Base-by-base conservation (phyloP, 176 grass and related monocot species). In the Melocanna baccifera region DNA sequence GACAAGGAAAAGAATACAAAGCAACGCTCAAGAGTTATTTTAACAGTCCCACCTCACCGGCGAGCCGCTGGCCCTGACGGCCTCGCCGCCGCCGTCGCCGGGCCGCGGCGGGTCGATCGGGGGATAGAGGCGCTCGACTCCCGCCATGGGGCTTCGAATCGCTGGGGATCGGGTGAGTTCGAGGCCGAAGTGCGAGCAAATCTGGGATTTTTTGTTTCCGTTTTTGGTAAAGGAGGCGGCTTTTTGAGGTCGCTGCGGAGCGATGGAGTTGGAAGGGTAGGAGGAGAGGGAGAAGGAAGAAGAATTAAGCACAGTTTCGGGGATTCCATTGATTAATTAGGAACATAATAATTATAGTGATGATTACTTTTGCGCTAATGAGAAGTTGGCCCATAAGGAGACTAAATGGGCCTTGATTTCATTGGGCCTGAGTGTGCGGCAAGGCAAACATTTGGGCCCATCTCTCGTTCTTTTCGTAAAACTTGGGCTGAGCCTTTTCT, bases 11-110 rank as follows among this genome's bases (percentile, higher is more conserved):
- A n/a, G n/a, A n/a, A n/a, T n/a, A n/a, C n/a, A n/a, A n/a, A n/a
- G n/a, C n/a, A n/a, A n/a, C n/a, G n/a, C n/a, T n/a, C n/a, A n/a
- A n/a, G n/a, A n/a, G n/a, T n/a, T n/a, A n/a, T n/a, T n/a, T n/a
- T n/a, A n/a, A n/a, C n/a, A n/a, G n/a, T n/a, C n/a, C 81, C 87
- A 85, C 61, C n/a, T 67, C 48, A 47, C n/a, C 40, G 75, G 76
- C 40, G 76, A 84, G 3, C 34, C 34, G 34, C 34, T 39, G 2
- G 22, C 46, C 3, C 32, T 10, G 65, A 43, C 42, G 36, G 48
- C 63, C 16, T 39, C 61, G 58, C 23, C 15, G 25, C 9, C 40
- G 43, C 43, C 22, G 53, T 28, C 36, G 1, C 7, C 23, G 16
- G 78, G 57, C 20, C 11, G 69, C 81, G 59, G 81, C 12, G 22